Percentiles rank a stretch among this genome's conserved stretches.
phyloP scores from a whole-genome alignment of 2,329 filamentous ascomycete species.

The Stachybotrys chlorohalonatus region DNA sequence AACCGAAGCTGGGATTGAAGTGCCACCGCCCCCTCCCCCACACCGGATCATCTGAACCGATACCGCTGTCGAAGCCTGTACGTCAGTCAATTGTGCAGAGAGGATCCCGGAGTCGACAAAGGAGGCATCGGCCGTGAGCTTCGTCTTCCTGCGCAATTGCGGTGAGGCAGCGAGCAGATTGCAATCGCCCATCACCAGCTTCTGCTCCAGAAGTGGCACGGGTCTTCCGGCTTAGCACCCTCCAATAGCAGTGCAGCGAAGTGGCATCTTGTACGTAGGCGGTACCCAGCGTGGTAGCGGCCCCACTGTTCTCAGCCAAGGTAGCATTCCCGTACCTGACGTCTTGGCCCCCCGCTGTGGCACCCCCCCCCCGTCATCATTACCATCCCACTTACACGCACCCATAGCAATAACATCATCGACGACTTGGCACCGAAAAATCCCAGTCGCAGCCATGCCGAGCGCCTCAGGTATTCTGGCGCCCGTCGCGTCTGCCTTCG shows the following conservation, averaged over 20 bases:
- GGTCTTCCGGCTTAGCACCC: not conserved
- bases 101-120: too few relatives aligned
- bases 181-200: not conserved
- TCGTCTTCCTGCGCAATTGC: too few relatives aligned
- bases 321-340: not conserved
- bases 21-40: too few relatives aligned
- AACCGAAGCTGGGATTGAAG: too few relatives aligned
- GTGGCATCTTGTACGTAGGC: not conserved
- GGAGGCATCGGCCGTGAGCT: too few relatives aligned
- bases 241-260: too few relatives aligned
- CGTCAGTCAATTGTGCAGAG: too few relatives aligned
- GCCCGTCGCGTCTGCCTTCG: constrained; percentile 24
- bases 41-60: too few relatives aligned
- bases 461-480: constrained; percentile 16
- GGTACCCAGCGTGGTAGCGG: not conserved
- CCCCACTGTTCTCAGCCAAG: not conserved
- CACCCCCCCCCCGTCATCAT: not conserved
- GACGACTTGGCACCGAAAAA: not conserved
- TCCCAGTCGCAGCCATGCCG: constrained; percentile 14
- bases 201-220: not conserved
- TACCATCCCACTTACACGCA: not conserved
- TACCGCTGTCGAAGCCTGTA: too few relatives aligned
- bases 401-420: not conserved
- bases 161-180: too few relatives aligned
- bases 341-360: not conserved